Base-by-base conservation (phyloP, 495 filamentous ascomycete species). In the Oidiodendron maius region DNA sequence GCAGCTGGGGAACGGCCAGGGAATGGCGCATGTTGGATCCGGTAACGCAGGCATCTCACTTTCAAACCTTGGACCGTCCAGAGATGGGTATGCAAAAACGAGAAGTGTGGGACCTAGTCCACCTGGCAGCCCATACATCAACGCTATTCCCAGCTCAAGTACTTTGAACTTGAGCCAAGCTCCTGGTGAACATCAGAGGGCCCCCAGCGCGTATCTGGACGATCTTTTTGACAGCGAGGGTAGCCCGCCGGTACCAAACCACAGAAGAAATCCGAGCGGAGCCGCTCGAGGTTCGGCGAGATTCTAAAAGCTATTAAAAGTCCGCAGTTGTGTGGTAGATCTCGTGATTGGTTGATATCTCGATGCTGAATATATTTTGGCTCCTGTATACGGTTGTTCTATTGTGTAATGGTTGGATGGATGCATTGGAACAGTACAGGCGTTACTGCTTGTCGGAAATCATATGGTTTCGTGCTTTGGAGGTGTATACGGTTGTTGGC, bases 191-290 rank as follows among this genome's bases (percentile, higher is more conserved):
- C 43, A 81, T 37, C 81, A 80, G 30, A 73, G 93, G 34, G 88
- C 89, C 22, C 93, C 93, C 10, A 95, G 89, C 65, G 87, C 91
- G 35, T 96, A 91, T 61, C 66, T 98, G 35, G 91, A 98, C 49
- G 93, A 97, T 70, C 58, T 98, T 48, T 86, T 98, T 61, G 89
- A 91, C 44, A 73, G 75, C 24, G 49, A 51, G 18, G 25, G 23
- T 38, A 44, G 21, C 23, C 51, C 52, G 13, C 48, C 51, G 6
- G 40, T 43, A 20, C 58, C 49, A 4, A 50, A 41, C 9, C 53
- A 58, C 13, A 15, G 22, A 9, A 30, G 25, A 16, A 23, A 44
- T 17, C 13, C 6, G 16, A 44, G 12, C 41, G 13, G 10, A 25
- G 4, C 11, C 37, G n/a, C n/a, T n/a, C n/a, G 37, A 17, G 16